Evolutionary conservation across 1,139 yeast genomes (phyloP), one percentile per base, ranked within the genome.

Genomic region (Saccharomyces hybrid): DNA sequence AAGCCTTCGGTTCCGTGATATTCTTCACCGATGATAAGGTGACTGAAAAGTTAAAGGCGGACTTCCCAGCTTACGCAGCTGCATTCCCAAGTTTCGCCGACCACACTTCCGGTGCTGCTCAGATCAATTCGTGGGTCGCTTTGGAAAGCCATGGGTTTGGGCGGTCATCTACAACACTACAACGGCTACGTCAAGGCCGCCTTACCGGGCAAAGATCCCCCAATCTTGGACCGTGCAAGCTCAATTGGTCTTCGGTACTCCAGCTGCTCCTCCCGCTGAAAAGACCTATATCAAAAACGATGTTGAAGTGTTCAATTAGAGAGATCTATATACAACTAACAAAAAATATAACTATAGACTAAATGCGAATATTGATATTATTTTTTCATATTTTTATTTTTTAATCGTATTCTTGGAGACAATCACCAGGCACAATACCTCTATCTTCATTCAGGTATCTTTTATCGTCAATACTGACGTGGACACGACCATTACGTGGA

Each of bases 91-190:
- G 66, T 54, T 76, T 75, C 62, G 78, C 78, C 28, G 68, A 73
- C 51, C 75, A 76, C 59, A 65, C 77, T 51, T 70, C 74, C 56
- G 81, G 80, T 65, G 74, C 77, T 51, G 78, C 77, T 53, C 79
- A 76, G 66, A 72, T 75, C 52, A 64, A 68, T 59, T 63, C 75
- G 32, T 77, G 81, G 81, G 66, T 77, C 48, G 77, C 78, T 27
- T 66, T 77, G 31, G 70, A 72, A 72, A 54, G 71, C 70, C 48
- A 61, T 73, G 53, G 77, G 77, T 54, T 63, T 76, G 47, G 80
- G 80, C 59, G 78, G 71, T 55, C 78, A 75, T 61, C 69, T 77
- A 59, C 81, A 77, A 65, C 81, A 77, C 65, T 77, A 73, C 73
- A 75, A 75, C 65, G 75, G 72, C 50, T 66, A 68, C 51, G 73